A percentile compares a stretch with the other conserved stretches of the same genome.
Conservation (phyloP, 805 yeast species). For the Jamesozyma jinghongensis region DNA sequence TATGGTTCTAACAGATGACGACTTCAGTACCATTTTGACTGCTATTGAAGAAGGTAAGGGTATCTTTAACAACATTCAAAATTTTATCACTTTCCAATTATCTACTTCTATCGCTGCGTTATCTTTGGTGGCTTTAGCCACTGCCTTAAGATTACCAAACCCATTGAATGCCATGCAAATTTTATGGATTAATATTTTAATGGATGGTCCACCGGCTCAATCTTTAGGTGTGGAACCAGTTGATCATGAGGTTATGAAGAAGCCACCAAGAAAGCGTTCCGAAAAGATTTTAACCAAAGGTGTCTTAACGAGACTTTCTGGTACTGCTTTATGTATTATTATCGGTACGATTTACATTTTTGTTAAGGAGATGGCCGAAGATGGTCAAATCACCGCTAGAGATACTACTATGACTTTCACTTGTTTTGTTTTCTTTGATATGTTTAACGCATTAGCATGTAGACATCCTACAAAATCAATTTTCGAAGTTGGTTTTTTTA, state of each 20-base stretch:
- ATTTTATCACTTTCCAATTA: constrained; percentile 87
- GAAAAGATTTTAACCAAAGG: constrained; percentile 72
- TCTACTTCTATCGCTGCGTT: constrained; percentile 95
- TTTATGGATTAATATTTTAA: constrained; percentile 90
- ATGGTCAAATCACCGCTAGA: constrained; percentile 74
- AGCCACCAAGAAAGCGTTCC: constrained; percentile 87
- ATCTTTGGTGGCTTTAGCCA: constrained; percentile 77
- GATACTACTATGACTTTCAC: constrained; percentile 99
- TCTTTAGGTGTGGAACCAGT: constrained; percentile 96
- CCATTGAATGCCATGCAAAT: constrained; percentile 98
- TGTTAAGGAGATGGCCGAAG: constrained; percentile 73
- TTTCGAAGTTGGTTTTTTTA: constrained; percentile 70
- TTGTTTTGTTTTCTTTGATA: constrained; percentile 89
- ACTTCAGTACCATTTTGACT: constrained; percentile 82
- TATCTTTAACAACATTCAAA: constrained; percentile 90
- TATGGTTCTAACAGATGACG: constrained; percentile 95
- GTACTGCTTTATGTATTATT: constrained; percentile 65
- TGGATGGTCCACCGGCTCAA: constrained; percentile 99
- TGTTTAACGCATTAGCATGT: constrained; percentile 94
- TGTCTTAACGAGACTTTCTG: constrained; percentile 62
- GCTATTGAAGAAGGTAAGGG: constrained; percentile 98
- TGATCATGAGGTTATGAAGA: constrained; percentile 88
- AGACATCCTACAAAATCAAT: constrained; percentile 81
- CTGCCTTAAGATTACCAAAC: constrained; percentile 79
- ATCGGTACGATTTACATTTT: constrained; percentile 88